Evolutionary conservation across 306 rosid species (phyloP).

Genomic region (Vachellia pachyceras): DNA sequence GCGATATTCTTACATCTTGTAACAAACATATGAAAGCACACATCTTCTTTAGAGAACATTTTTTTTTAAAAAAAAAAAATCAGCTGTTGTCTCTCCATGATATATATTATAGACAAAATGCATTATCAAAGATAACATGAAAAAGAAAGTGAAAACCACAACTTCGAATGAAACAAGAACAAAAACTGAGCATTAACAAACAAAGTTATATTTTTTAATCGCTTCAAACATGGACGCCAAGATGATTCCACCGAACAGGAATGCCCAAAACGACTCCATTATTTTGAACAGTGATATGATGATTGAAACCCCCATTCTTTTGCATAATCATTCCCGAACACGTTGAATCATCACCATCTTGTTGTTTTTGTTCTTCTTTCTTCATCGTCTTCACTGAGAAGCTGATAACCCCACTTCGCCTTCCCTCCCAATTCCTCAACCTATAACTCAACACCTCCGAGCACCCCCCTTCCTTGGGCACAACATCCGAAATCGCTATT

Average conservation of each 20-base stretch:
- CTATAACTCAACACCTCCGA: conserved; percentile 61
- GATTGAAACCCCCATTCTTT: not conserved
- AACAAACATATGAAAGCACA: not conserved
- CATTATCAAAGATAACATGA: not conserved
- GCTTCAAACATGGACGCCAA: not conserved
- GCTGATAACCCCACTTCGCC: conserved; percentile 57
- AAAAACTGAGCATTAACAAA: not conserved
- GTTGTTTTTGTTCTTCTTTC: not conserved
- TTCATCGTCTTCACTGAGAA: conserved; percentile 43
- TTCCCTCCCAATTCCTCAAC: conserved; percentile 53
- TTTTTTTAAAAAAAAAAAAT: too few species aligned
- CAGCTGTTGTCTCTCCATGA: not conserved
- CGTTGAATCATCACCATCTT: not conserved
- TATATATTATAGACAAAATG: not conserved
- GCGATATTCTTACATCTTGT: not conserved
- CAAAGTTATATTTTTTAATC: not conserved
- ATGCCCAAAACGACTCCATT: not conserved
- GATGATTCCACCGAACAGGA: conserved; percentile 37
- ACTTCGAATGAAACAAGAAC: not conserved
- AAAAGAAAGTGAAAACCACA: not conserved
- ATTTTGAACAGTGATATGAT: not conserved
- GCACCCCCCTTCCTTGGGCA: conserved; percentile 6
- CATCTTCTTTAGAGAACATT: not conserved
- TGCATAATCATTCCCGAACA: not conserved
- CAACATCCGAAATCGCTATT: conserved; percentile 49